Base-by-base conservation (phyloP, 768 basidiomycete genomes). In the Krasilnikovozyma curviuscula region DNA sequence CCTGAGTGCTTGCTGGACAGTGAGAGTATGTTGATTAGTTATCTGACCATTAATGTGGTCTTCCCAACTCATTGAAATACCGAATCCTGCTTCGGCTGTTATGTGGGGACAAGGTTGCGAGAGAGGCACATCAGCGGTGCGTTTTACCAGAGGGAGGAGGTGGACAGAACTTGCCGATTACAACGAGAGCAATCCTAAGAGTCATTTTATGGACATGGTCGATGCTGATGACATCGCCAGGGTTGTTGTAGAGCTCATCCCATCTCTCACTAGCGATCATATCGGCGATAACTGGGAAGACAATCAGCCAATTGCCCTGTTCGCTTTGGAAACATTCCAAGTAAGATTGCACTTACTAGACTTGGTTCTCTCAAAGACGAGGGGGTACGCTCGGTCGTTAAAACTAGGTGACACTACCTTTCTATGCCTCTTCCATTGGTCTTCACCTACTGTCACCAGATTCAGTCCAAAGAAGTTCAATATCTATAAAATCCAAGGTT, bases 351-450 rank as follows among this genome's bases (percentile, higher is more conserved):
- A 44, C 48, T 7, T 28, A 44, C 48, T 49, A 7, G 29, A 32
- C 31, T 28, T 25, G 0, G 68, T 68, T 49, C 69, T 59, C 3
- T 57, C 51, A 69, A 70, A 73, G 0, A 72, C 71, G 7, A 64
- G 49, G 25, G 65, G 56, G 52, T 71, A 71, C 29, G 70, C 54
- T 25, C 62, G 57, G 27, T 65, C 65, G 33, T 64, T 67, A 54
- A 73, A 73, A 5, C 70, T 67, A 35, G 70, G 69, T 7, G 65
- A 67, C 53, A 70, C 63, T 42, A 71, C 58, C 7, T 69, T 61
- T 9, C 71, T 61, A 53, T 73, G 71, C 39, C 65, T 69, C 44
- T 69, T 65, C 70, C 71, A 73, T 3, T 56, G 59, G 7, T 70
- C 67, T 3, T 66, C 68, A 43, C 70, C 68, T 1, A 68, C 63